Evolutionary conservation across 768 basidiomycete genomes (phyloP).

Genomic region (Inosperma sp.): DNA sequence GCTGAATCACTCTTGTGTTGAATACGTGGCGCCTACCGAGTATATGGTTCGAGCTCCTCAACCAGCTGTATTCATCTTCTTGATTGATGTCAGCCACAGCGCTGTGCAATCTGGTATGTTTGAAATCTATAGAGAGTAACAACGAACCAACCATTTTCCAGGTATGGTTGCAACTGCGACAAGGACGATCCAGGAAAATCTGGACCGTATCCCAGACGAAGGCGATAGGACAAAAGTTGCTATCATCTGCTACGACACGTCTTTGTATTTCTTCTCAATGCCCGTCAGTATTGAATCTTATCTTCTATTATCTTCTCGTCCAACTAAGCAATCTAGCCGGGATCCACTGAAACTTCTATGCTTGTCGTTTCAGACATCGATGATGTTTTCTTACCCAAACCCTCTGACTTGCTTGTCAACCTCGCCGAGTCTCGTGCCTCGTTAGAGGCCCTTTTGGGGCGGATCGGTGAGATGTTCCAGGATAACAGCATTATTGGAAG

Average conservation of each 20-base stretch:
- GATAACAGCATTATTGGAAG: conserved; percentile 93
- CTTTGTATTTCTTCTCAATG: conserved; percentile 95
- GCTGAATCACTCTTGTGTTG: conserved; percentile 90
- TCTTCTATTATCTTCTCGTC: background rate
- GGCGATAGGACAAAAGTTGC: conserved; percentile 90
- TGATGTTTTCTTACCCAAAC: conserved; percentile 96
- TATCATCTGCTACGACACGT: conserved; percentile 86
- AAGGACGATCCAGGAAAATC: conserved; percentile 89
- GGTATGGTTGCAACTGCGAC: conserved; percentile 99
- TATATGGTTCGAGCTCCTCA: conserved; percentile 99
- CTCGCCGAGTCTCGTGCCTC: conserved; percentile 76
- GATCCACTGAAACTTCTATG: conserved; percentile 80
- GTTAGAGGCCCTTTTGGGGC: conserved; percentile 74
- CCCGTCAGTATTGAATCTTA: conserved; percentile 46
- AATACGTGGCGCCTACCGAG: conserved; percentile 96
- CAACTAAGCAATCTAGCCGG: conserved; percentile 41
- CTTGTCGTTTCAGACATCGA: conserved; percentile 96
- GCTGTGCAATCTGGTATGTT: conserved; percentile 81
- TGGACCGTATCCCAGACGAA: conserved; percentile 94
- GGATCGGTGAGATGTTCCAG: conserved; percentile 95
- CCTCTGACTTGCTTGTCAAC: conserved; percentile 94
- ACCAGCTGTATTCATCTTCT: conserved; percentile 93
- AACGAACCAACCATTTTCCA: conserved; percentile 22
- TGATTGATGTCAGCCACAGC: conserved; percentile 92
- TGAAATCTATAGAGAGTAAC: background rate